Base-by-base conservation (phyloP, 1,284 basidiomycete species). In the Naganishia albida region DNA sequence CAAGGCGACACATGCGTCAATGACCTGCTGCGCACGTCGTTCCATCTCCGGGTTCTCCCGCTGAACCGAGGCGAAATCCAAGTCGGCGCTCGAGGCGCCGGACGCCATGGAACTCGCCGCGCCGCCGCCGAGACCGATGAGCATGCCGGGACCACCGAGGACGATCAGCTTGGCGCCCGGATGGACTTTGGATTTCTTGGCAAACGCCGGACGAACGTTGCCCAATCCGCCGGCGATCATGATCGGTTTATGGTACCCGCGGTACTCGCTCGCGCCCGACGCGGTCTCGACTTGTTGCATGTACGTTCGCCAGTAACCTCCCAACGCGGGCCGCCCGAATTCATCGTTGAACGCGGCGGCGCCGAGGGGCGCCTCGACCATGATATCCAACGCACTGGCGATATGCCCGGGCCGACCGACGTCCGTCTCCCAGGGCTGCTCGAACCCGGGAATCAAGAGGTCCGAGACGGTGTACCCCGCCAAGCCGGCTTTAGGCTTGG, bases 41-140 rank as follows among this genome's bases (percentile, higher is more conserved):
- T 99, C 89, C 91, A 99, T 97, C 82, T 99, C 95, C 4, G 95
- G 90, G 77, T 99, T 99, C 70, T 97, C 95, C 67, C 95, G 84
- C 80, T 99, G 95, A 48, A 99, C 96, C 15, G 91, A 93, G 0
- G 93, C 93, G 75, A 98, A 99, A 80, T 99, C 96, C 62, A 99
- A 84, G 67, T 93, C 92, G 7, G 91, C 92, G 1, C 90, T 88
- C 71, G 90, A 87, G 2, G 90, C 85, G 18, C 94, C 90, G 18
- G 91, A 90, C 7, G 90, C 87, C 80, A 93, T 91, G 70, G 93
- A 96, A 43, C 90, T 93, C 1, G 94, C 95, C 0, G 95, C 95
- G 23, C 96, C 95, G 53, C 95, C 95, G 42, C 95, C 95, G 7
- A 99, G 84, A 42, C 96, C 95, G 72, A 99, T 99, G 67, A 99